Evolutionary conservation across 306 rosid species (phyloP), one percentile per base, ranked within the genome.

Genomic region (Rubus idaeus): DNA sequence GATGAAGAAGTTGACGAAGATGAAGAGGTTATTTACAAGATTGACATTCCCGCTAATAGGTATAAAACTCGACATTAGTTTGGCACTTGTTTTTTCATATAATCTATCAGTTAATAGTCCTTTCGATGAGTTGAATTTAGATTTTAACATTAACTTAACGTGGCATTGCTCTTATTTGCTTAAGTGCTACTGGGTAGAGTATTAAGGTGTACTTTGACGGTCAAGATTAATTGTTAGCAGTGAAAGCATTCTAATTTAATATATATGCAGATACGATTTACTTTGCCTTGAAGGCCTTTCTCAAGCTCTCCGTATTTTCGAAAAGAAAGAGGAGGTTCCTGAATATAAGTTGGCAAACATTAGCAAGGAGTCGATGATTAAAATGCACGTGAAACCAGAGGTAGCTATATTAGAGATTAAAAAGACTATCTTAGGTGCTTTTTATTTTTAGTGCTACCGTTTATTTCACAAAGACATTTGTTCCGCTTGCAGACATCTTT

Each of bases 201-300:
- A 61, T 4, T 5, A 14, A 13, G 44, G 10, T 5, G 44, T 35
- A 14, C 4, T 35, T 35, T 6, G 44, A 13, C 20, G 42, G 3
- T 5, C n/a, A 30, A 10, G 66, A 67, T 10, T n/a, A 9, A 17
- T 70, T 26, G 23, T 35, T 23, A 26, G 50, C 7, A 71, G 51
- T 35, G 77, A 57, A 41, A 49, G 2, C 1, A 14, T 49, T 51
- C 16, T 57, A 65, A 1, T 75, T 72, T 68, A 18, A 57, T 63
- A 14, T 77, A 23, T 64, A 61, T 44, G 57, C 81, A 94, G 98
- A 85, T 94, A 94, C 78, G 98, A 94, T 72, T 87, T 94, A 80
- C 91, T 94, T 73, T 94, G 97, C 78, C 94, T 94, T 18, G 98
- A 94, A 83, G 98, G 98, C 78, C 84, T 94, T 77, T 94, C 96